phyloP scores from a whole-genome alignment of 768 basidiomycete genomes.

The Rubroboletus pulcherrimus region DNA sequence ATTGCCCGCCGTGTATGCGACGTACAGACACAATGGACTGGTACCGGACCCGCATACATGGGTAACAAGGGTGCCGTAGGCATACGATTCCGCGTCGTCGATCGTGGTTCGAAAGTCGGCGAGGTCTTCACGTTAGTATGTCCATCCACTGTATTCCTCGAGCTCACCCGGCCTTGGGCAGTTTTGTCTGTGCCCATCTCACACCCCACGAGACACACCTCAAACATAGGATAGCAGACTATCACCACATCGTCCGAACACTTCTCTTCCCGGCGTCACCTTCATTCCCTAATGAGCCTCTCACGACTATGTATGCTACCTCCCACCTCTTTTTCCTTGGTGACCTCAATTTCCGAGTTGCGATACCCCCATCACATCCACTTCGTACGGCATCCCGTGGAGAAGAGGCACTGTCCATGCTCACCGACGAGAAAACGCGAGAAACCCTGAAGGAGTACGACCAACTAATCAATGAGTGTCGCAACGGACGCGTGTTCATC shows the following conservation, averaged over 20 bases:
- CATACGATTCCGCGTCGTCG: conserved; percentile 71
- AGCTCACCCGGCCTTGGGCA: conserved; percentile 29
- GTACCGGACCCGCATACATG: conserved; percentile 71
- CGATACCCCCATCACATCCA: conserved; percentile 54
- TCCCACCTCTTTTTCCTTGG: conserved; percentile 93
- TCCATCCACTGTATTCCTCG: neutral
- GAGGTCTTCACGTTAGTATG: conserved; percentile 80
- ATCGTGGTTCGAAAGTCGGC: conserved; percentile 50
- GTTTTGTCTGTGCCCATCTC: conserved; percentile 91
- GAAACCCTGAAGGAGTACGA: conserved; percentile 68
- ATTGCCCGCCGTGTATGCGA: conserved; percentile 57
- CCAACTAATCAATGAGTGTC: conserved; percentile 61
- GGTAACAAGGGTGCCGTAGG: conserved; percentile 96
- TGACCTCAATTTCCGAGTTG: conserved; percentile 88
- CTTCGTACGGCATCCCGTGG: conserved; percentile 34
- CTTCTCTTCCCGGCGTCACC: conserved; percentile 69
- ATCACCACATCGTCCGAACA: conserved; percentile 72
- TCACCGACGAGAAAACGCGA: conserved; percentile 49
- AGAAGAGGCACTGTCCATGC: conserved; percentile 38
- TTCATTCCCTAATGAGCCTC: conserved; percentile 32
- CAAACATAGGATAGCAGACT: conserved; percentile 67
- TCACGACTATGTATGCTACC: conserved; percentile 72
- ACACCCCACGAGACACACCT: conserved; percentile 75
- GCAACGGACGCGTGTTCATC: conserved; percentile 62
- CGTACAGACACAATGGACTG: conserved; percentile 73